Percentiles rank a stretch among this genome's conserved stretches.
Conservation (phyloP, 192 early-diverging fungal genomes). For the Rhizophlyctis rosea region DNA sequence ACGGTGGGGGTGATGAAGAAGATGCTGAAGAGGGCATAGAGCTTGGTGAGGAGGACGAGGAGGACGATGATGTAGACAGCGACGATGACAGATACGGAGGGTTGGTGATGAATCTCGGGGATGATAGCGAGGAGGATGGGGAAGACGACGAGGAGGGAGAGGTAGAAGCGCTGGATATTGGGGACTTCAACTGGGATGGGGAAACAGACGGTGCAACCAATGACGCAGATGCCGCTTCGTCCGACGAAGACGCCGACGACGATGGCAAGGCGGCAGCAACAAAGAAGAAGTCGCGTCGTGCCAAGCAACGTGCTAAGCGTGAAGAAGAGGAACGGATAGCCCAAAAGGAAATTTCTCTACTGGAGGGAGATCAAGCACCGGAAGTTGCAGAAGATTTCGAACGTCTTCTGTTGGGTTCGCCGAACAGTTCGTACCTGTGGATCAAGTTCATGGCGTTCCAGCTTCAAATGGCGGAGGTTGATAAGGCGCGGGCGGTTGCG, state of each 20-base stretch:
- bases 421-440: constrained; percentile 96
- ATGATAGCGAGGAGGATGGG: constrained; percentile 28
- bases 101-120: constrained; percentile 14
- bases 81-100: no score
- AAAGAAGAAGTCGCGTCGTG: constrained; percentile 47
- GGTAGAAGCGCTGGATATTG: constrained; percentile 27
- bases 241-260: constrained; percentile 45
- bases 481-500: constrained; percentile 87
- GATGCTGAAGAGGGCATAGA: constrained; percentile 38
- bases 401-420: constrained; percentile 86
- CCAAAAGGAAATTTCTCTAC: constrained; percentile 36
- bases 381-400: constrained; percentile 85
- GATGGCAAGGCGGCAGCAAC: constrained; percentile 20
- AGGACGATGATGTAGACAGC: constrained; percentile 44
- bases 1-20: constrained; percentile 51
- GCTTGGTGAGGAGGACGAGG: constrained; percentile 31
- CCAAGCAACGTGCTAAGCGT: constrained; percentile 60
- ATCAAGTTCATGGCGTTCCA: constrained; percentile 99
- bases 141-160: constrained; percentile 29
- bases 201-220: constrained; percentile 22
- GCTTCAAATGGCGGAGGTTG: constrained; percentile 87
- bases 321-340: constrained; percentile 52
- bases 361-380: constrained; percentile 43
- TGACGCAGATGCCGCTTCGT: constrained; percentile 39
- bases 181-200: constrained; percentile 50